phyloP scores from a whole-genome alignment of 768 basidiomycete genomes.

The Coprinellus micaceus region DNA sequence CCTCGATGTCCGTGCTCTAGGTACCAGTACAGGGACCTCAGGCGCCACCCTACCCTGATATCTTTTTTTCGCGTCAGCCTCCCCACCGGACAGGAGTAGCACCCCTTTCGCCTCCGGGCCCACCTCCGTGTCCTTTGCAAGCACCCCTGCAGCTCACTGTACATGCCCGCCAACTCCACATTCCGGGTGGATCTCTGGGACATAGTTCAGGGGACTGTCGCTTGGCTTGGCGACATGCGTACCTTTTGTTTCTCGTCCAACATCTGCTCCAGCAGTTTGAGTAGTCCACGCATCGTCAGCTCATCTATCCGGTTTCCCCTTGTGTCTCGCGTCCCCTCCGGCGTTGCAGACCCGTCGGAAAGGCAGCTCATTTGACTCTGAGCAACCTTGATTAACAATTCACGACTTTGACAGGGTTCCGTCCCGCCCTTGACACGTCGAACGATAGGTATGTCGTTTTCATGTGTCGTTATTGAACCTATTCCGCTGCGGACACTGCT shows the following conservation, averaged over 20 bases:
- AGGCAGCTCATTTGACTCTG: too few species aligned
- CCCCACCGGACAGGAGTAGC: not conserved
- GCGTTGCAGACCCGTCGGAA: not conserved
- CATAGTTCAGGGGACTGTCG: not conserved
- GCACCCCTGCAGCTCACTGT: not conserved
- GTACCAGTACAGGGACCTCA: slow-evolving; percentile 1
- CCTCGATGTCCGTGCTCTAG: not conserved
- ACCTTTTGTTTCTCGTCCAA: not conserved
- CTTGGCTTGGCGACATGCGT: not conserved
- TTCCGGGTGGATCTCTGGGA: not conserved
- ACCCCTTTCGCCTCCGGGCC: not conserved
- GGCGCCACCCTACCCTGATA: not conserved
- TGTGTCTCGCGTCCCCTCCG: not conserved
- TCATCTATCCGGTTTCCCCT: not conserved
- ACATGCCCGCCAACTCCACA: not conserved
- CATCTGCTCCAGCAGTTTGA: not conserved
- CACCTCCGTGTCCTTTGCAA: not conserved
- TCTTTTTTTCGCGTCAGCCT: not conserved
- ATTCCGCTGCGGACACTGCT: too few species aligned
- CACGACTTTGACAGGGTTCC: too few species aligned
- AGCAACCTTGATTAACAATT: too few species aligned
- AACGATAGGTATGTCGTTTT: too few species aligned
- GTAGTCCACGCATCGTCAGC: not conserved
- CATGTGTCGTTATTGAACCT: too few species aligned
- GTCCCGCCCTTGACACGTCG: too few species aligned